These are phyloP conservation scores for Lasiodiplodia sp. DNA, from an alignment of 2,329 filamentous ascomycete genomes.

Conservation along the genomic window DNA sequence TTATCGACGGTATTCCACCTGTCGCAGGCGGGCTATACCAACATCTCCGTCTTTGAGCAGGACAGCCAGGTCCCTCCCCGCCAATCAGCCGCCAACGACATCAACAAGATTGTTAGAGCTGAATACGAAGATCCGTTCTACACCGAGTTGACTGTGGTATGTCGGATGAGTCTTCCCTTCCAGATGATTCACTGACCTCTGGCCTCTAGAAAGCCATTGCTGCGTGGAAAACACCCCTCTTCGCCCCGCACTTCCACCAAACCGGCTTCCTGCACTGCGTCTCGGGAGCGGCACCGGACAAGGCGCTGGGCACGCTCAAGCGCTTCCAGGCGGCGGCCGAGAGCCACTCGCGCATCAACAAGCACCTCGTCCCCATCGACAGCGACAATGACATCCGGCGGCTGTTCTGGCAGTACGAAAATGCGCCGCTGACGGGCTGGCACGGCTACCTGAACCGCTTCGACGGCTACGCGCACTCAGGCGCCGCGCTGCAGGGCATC, in stretches of 20 bases:
- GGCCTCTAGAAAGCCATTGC: slow-evolving; percentile 56
- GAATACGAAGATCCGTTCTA: slow-evolving; percentile 67
- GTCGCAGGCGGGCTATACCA: slow-evolving; percentile 38
- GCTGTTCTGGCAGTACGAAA: slow-evolving; percentile 55
- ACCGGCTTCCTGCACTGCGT: slow-evolving; percentile 61
- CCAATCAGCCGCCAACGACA: slow-evolving; percentile 64
- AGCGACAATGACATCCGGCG: slow-evolving; percentile 51
- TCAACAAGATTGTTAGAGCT: slow-evolving; percentile 68
- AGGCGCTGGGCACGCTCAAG: slow-evolving; percentile 57
- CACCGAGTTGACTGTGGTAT: slow-evolving; percentile 60
- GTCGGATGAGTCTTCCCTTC: slow-evolving; percentile 26
- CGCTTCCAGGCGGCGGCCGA: slow-evolving; percentile 52
- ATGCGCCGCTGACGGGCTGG: slow-evolving; percentile 59
- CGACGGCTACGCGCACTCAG: slow-evolving; percentile 65
- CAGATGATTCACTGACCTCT: not conserved
- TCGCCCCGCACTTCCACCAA: slow-evolving; percentile 61
- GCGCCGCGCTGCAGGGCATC: slow-evolving; percentile 58
- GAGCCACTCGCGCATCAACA: slow-evolving; percentile 49
- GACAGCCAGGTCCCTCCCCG: slow-evolving; percentile 54
- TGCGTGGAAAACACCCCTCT: slow-evolving; percentile 61
- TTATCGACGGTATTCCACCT: slow-evolving; percentile 43
- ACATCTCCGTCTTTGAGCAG: slow-evolving; percentile 41
- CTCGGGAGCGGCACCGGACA: slow-evolving; percentile 56
- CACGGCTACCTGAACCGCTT: slow-evolving; percentile 66
- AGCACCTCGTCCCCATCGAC: slow-evolving; percentile 47